A percentile compares a stretch with the other conserved stretches of the same genome.
Evolutionary conservation across 225 moss, liverwort and hornwort genomes (phyloP).

Genomic region (Physcomitrium patens): DNA sequence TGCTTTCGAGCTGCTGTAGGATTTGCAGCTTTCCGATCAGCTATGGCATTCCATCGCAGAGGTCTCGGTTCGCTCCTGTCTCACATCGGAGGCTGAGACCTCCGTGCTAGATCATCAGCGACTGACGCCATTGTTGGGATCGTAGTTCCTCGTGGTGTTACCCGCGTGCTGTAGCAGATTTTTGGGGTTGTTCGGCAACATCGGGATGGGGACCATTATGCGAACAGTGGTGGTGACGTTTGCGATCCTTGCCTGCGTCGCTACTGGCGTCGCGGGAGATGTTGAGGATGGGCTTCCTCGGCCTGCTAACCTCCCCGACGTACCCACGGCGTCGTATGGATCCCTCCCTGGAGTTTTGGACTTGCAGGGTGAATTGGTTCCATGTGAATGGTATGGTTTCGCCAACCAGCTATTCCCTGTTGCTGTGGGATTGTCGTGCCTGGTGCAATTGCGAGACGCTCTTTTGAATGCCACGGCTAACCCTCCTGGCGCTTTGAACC

Average conservation of each 20-base stretch:
- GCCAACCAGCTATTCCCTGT: neutral
- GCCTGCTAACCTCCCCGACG: conserved; percentile 15
- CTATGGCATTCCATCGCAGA: too few relatives aligned
- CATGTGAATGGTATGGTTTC: conserved; percentile 30
- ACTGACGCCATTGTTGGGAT: too few relatives aligned
- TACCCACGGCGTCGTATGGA: neutral
- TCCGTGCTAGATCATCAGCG: too few relatives aligned
- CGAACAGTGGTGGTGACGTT: conserved; percentile 8
- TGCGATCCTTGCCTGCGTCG: conserved; percentile 1
- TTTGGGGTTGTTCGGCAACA: too few relatives aligned
- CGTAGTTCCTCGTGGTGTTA: too few relatives aligned
- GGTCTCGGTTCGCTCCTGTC: too few relatives aligned
- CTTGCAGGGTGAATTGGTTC: neutral
- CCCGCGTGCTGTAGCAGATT: too few relatives aligned
- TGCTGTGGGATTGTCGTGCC: neutral
- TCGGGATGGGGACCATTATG: conserved; percentile 1
- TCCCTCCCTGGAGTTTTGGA: neutral
- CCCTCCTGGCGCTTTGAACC: neutral
- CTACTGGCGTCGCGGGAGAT: neutral
- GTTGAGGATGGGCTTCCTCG: conserved; percentile 24
- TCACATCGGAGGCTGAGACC: too few relatives aligned
- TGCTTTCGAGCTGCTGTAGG: too few relatives aligned
- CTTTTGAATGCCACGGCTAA: neutral
- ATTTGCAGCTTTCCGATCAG: too few relatives aligned
- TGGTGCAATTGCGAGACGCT: neutral